Conservation (phyloP, 75 land plant species). For the Selaginella moellendorffii region DNA sequence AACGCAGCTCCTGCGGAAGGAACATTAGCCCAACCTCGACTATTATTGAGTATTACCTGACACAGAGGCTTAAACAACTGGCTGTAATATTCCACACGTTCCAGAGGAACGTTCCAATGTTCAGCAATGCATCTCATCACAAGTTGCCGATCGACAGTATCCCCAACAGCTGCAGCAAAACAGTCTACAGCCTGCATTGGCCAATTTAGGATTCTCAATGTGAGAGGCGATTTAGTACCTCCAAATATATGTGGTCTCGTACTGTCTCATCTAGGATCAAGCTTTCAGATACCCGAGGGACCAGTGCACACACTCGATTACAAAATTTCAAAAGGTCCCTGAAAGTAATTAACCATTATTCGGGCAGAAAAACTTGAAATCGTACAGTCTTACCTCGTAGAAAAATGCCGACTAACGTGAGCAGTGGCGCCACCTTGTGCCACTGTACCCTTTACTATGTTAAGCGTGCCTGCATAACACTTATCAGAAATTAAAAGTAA, state of each 20-base stretch:
- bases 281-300: slow-evolving; percentile 13
- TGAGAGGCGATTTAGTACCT: slow-evolving; percentile 23
- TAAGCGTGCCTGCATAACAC: slow-evolving; percentile 16
- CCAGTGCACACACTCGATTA: slow-evolving; percentile 41
- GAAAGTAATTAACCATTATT: slow-evolving; percentile 1
- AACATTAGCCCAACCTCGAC: too few species aligned
- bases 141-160: slow-evolving; percentile 27
- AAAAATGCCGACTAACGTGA: slow-evolving; percentile 24
- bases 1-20: slow-evolving; percentile 25
- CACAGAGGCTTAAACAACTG: slow-evolving; percentile 42
- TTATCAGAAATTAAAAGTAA: not conserved
- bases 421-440: too few species aligned
- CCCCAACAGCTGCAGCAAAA: slow-evolving; percentile 51
- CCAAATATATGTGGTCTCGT: slow-evolving; percentile 42
- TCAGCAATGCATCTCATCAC: slow-evolving; percentile 50
- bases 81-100: slow-evolving; percentile 27
- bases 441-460: slow-evolving; percentile 15
- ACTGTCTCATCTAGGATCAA: slow-evolving; percentile 13
- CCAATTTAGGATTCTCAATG: not conserved
- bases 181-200: slow-evolving; percentile 67
- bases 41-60: slow-evolving; percentile 33
- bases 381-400: slow-evolving; percentile 12
- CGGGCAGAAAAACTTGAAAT: not conserved
- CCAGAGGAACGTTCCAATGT: slow-evolving; percentile 35
- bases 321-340: slow-evolving; percentile 96